phyloP scores from a whole-genome alignment of 116 monocot genomes.

The Posidonia oceanica region DNA sequence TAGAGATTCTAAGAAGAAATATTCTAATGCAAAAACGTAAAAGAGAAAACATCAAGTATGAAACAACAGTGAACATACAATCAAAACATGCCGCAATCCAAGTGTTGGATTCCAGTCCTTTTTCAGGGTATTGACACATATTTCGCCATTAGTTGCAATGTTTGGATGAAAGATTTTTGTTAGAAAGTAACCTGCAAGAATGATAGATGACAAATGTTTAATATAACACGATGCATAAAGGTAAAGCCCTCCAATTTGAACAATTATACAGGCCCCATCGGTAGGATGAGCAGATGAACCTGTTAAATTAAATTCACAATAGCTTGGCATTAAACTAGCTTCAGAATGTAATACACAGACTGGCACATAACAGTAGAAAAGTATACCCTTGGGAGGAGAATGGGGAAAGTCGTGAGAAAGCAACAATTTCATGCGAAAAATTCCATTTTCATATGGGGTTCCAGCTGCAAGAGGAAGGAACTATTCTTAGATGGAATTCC shows the following conservation, averaged over 20 bases:
- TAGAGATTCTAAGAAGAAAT: too few species aligned
- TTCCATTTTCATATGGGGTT: conserved; percentile 70
- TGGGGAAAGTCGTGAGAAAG: conserved; percentile 62
- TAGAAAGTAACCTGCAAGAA: conserved; percentile 46
- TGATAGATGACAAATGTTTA: not conserved
- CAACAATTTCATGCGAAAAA: conserved; percentile 55
- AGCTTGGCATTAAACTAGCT: not conserved
- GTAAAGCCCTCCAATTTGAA: too few species aligned
- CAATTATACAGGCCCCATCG: too few species aligned
- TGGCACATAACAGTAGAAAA: not conserved
- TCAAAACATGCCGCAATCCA: conserved; percentile 50
- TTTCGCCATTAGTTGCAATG: conserved; percentile 56
- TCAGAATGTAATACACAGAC: not conserved
- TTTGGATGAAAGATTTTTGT: conserved; percentile 73
- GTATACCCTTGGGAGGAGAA: conserved; percentile 62
- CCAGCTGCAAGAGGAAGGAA: conserved; percentile 25
- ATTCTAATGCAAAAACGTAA: too few species aligned
- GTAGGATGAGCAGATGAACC: too few species aligned
- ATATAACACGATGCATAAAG: too few species aligned
- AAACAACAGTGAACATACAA: conserved; percentile 23
- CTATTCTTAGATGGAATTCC: too few species aligned
- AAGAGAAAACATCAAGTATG: too few species aligned
- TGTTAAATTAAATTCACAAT: too few species aligned
- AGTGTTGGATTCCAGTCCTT: conserved; percentile 73
- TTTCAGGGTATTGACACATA: conserved; percentile 72